A percentile compares a stretch with the other conserved stretches of the same genome.
These are phyloP conservation scores for Eucalyptus caleyi DNA, from an alignment of 345 rosid species.

Conservation along the genomic window DNA sequence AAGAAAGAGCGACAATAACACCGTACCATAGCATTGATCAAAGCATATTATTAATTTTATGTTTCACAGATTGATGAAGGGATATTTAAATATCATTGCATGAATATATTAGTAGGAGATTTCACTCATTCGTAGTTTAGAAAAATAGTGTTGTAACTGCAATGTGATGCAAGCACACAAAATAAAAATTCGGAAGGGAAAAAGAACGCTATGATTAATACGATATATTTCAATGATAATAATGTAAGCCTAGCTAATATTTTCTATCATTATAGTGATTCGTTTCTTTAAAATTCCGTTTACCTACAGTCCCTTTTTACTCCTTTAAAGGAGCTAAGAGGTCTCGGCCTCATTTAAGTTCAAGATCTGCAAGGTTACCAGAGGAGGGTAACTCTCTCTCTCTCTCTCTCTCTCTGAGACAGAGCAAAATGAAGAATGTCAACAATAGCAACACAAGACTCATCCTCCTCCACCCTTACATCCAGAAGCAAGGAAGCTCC, in stretches of 20 bases:
- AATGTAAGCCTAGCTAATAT: fast-evolving
- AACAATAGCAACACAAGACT: slow-evolving; percentile 79
- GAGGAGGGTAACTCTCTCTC: slow-evolving; percentile 27
- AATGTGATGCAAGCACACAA: fast-evolving
- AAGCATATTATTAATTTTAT: not conserved
- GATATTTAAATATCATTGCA: fast-evolving
- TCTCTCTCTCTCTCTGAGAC: not conserved
- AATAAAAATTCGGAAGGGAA: not conserved
- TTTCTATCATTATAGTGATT: not conserved
- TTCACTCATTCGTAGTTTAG: fast-evolving
- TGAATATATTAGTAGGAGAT: not conserved
- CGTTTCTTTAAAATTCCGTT: not conserved
- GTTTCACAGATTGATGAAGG: fast-evolving
- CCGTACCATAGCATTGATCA: not conserved
- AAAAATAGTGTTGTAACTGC: fast-evolving
- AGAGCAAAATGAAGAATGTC: slow-evolving; percentile 10
- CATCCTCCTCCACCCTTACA: slow-evolving; percentile 83
- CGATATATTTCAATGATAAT: fast-evolving
- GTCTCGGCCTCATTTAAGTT: not conserved
- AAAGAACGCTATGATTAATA: fast-evolving
- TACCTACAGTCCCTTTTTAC: not conserved
- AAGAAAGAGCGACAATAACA: not conserved
- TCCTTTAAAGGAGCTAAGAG: not conserved
- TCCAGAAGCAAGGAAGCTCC: slow-evolving; percentile 76
- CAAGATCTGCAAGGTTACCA: not conserved